phyloP scores from a whole-genome alignment of 1,139 yeast genomes.

The Candida anutae region DNA sequence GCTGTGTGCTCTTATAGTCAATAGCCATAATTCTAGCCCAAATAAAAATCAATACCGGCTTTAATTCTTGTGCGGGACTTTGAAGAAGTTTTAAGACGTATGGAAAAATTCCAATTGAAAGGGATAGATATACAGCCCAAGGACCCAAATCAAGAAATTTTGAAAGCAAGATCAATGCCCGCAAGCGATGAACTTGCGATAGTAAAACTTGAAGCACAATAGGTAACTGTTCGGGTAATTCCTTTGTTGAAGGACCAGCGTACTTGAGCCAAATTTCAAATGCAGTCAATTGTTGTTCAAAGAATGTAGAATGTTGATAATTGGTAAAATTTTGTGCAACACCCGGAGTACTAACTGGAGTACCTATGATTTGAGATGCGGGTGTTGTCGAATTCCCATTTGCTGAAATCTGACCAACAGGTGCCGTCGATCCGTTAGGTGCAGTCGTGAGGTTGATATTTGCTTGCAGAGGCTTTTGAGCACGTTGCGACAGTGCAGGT shows the following conservation, averaged over 20 bases:
- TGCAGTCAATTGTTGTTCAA: constrained; percentile 93
- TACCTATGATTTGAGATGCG: constrained; percentile 8
- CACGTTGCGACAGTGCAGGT: background rate
- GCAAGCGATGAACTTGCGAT: constrained; percentile 87
- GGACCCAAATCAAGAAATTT: constrained; percentile 91
- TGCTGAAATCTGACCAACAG: background rate
- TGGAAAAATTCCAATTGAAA: constrained; percentile 93
- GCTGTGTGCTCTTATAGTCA: constrained; percentile 83
- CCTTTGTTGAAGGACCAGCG: constrained; percentile 68
- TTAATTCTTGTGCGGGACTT: constrained; percentile 91
- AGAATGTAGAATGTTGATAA: constrained; percentile 86
- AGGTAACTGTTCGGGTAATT: constrained; percentile 93
- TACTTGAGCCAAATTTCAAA: constrained; percentile 94
- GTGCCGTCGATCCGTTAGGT: background rate
- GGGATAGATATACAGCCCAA: constrained; percentile 91
- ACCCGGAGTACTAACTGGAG: constrained; percentile 8
- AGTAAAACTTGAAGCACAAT: constrained; percentile 85
- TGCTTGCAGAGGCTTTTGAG: background rate
- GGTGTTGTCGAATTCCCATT: background rate
- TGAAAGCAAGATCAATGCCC: constrained; percentile 80
- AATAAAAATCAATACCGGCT: constrained; percentile 88
- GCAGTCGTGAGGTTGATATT: background rate
- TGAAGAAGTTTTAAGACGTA: constrained; percentile 85
- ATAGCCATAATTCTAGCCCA: constrained; percentile 99
- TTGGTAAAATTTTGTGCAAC: constrained; percentile 26